Conservation (phyloP, 805 yeast genomes). For the Sugiyamaella floridensis region DNA sequence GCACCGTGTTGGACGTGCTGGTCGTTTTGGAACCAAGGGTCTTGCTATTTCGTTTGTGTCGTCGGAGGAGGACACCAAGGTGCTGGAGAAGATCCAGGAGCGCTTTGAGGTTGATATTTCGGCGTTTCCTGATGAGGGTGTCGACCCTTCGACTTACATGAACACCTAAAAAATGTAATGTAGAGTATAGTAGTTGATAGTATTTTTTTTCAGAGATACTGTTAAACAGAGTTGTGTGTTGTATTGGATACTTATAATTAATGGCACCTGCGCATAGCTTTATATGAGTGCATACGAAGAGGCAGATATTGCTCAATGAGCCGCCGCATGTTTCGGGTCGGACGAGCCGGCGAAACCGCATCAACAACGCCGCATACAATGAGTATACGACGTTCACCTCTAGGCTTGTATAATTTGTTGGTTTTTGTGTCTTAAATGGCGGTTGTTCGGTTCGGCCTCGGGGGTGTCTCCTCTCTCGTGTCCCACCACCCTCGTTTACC, state of each 20-base stretch:
- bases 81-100: constrained; percentile 87
- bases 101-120: constrained; percentile 94
- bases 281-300: background rate
- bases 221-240: background rate
- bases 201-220: background rate
- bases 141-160: constrained; percentile 96
- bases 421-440: no score
- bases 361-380: no score
- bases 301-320: no score
- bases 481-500: background rate
- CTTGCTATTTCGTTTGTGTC: constrained; percentile 88
- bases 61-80: constrained; percentile 79
- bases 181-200: constrained; percentile 3
- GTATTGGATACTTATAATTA: background rate
- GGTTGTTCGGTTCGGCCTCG: no score
- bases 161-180: constrained; percentile 45
- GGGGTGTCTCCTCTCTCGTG: background rate
- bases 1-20: constrained; percentile 99
- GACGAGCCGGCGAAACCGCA: no score
- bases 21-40: constrained; percentile 99
- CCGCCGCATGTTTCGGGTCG: no score
- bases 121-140: constrained; percentile 96
- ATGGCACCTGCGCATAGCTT: no score
- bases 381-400: no score
- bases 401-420: no score